Percentiles rank a stretch among this genome's conserved stretches.
Evolutionary conservation across 768 basidiomycete genomes (phyloP).

Genomic region (Tricholoma matsutake): DNA sequence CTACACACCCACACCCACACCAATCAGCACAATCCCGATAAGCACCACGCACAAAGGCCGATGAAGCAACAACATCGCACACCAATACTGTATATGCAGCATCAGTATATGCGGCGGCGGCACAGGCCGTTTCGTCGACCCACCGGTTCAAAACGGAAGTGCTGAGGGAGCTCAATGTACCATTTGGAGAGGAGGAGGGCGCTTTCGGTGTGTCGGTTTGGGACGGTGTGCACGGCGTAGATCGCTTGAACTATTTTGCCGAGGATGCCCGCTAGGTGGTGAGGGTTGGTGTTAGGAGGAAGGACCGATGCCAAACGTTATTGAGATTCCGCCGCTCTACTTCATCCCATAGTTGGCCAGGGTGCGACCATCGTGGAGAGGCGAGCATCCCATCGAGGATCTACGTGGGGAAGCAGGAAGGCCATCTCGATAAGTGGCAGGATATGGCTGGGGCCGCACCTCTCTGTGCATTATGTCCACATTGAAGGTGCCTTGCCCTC

Average conservation of each 20-base stretch:
- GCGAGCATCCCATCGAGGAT: constrained; percentile 55
- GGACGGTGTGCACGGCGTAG: constrained; percentile 59
- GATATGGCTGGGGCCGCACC: constrained; percentile 24
- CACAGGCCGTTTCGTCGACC: constrained; percentile 36
- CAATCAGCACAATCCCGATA: constrained; percentile 10
- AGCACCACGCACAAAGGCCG: constrained; percentile 65
- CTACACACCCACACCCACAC: constrained; percentile 20
- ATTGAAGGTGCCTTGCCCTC: constrained; percentile 45
- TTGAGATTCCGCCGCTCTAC: constrained; percentile 42
- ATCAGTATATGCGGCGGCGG: constrained; percentile 67
- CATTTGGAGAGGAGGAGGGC: constrained; percentile 61
- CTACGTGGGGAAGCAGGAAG: constrained; percentile 26
- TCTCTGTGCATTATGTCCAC: constrained; percentile 56
- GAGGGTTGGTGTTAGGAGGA: no score
- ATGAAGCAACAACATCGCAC: constrained; percentile 68
- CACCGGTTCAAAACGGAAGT: constrained; percentile 63
- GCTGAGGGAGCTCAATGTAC: constrained; percentile 67
- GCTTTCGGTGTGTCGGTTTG: constrained; percentile 57
- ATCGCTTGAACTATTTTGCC: constrained; percentile 67
- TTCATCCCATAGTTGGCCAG: constrained; percentile 45
- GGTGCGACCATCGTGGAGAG: constrained; percentile 43
- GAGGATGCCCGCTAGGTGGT: constrained; percentile 73
- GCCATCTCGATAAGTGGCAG: not conserved
- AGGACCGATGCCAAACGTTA: constrained; percentile 57
- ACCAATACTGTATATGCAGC: constrained; percentile 87